A percentile compares a stretch with the other conserved stretches of the same genome.
Evolutionary conservation across 352 stramenopile genomes (phyloP).

Genomic region (Pythium coloratum): DNA sequence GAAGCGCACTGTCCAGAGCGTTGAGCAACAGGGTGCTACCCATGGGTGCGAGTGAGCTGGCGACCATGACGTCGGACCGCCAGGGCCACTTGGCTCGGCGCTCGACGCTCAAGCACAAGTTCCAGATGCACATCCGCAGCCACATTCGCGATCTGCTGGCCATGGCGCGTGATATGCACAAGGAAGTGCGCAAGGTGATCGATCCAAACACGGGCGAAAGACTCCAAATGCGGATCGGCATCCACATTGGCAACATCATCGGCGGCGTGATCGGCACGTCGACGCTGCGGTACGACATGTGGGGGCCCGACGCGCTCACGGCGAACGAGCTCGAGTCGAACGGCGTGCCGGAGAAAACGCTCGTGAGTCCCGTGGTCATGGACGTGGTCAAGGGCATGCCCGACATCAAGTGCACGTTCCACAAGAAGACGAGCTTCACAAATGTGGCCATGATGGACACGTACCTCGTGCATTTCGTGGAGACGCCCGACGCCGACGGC

Average conservation of each 20-base stretch:
- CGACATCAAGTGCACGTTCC: conserved; percentile 79
- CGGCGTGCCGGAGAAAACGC: conserved; percentile 73
- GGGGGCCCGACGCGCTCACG: conserved; percentile 78
- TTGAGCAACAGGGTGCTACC: conserved; percentile 58
- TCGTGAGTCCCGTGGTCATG: conserved; percentile 80
- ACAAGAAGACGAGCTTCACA: conserved; percentile 82
- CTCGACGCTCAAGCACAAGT: conserved; percentile 80
- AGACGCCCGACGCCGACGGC: conserved; percentile 30
- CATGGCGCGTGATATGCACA: conserved; percentile 88
- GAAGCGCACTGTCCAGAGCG: conserved; percentile 6
- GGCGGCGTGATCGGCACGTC: conserved; percentile 85
- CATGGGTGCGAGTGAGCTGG: conserved; percentile 28
- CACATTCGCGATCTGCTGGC: conserved; percentile 78
- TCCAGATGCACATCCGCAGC: conserved; percentile 78
- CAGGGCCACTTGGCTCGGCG: conserved; percentile 31
- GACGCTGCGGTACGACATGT: conserved; percentile 90
- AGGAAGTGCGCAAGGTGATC: conserved; percentile 79
- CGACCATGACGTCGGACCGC: conserved; percentile 21
- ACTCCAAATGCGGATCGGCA: conserved; percentile 87
- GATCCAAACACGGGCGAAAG: conserved; percentile 83
- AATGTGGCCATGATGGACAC: conserved; percentile 84
- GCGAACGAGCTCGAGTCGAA: conserved; percentile 89
- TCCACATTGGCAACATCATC: conserved; percentile 89
- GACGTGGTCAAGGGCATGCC: conserved; percentile 84
- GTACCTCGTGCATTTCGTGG: conserved; percentile 80